A percentile compares a stretch with the other conserved stretches of the same genome.
These are phyloP conservation scores for Platanthera guangdongensis DNA, from an alignment of 106 monocot species.

Conservation along the genomic window DNA sequence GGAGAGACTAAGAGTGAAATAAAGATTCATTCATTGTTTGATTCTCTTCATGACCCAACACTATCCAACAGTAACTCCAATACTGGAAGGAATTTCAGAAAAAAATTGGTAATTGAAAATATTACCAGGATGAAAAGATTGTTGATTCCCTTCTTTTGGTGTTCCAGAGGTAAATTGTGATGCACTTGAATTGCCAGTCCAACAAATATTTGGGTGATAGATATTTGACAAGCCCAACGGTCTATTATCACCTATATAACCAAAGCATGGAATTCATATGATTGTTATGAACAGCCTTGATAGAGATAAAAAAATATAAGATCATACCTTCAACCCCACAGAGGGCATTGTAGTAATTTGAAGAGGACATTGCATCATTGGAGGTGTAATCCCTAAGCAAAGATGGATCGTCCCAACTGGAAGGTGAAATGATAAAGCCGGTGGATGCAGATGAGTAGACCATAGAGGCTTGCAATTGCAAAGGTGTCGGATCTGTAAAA, in stretches of 20 bases:
- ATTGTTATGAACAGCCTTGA: background rate
- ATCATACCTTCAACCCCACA: conserved; percentile 19
- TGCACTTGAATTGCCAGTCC: conserved; percentile 25
- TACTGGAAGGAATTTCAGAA: background rate
- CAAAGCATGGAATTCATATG: background rate
- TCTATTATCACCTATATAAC: conserved; percentile 18
- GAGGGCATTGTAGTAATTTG: conserved; percentile 6
- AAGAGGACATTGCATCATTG: conserved; percentile 16
- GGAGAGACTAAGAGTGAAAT: no score
- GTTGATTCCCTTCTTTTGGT: conserved; percentile 18
- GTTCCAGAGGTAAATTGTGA: conserved; percentile 4
- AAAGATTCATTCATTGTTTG: no score
- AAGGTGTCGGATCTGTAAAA: conserved; percentile 15
- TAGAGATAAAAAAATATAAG: background rate
- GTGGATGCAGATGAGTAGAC: conserved; percentile 15
- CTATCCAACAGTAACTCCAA: background rate
- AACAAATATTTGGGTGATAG: conserved; percentile 18
- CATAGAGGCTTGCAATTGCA: conserved; percentile 25
- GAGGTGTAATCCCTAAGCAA: conserved; percentile 17
- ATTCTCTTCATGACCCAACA: no score
- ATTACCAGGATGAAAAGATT: conserved; percentile 24
- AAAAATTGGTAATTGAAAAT: background rate
- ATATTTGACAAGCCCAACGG: conserved; percentile 11
- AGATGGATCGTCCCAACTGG: conserved; percentile 17
- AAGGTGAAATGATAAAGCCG: conserved; percentile 9